Evolutionary conservation across 257 asterid genomes (phyloP).

Genomic region (Craterostigma plantagineum): DNA sequence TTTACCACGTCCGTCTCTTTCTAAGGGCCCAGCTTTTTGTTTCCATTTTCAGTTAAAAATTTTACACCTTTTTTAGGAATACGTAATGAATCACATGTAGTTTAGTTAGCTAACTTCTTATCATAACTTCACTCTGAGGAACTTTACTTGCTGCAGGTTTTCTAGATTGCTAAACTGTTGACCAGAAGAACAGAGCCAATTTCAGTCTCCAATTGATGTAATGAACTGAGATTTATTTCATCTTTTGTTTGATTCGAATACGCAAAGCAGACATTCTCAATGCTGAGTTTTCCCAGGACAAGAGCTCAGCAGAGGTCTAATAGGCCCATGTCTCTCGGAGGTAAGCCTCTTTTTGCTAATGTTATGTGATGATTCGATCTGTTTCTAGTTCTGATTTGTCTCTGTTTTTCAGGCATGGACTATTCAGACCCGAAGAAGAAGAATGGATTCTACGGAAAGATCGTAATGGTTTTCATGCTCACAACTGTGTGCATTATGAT

Average conservation of each 20-base stretch:
- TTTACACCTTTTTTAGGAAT: too few relatives aligned
- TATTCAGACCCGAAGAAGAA: constrained; percentile 70
- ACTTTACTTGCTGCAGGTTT: constrained; percentile 14
- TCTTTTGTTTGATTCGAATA: constrained; percentile 6
- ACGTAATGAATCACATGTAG: too few relatives aligned
- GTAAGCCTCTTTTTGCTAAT: constrained; percentile 11
- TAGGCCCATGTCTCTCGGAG: constrained; percentile 57
- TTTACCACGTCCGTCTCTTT: constrained; percentile 13
- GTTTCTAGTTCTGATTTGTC: not conserved
- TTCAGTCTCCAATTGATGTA: constrained; percentile 18
- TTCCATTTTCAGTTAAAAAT: not conserved
- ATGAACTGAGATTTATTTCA: constrained; percentile 6
- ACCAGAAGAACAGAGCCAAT: constrained; percentile 3
- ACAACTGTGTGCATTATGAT: constrained; percentile 46
- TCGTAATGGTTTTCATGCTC: constrained; percentile 30
- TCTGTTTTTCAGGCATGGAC: constrained; percentile 52
- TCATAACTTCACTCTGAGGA: constrained; percentile 2
- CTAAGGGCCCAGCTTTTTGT: constrained; percentile 16
- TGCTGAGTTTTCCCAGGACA: constrained; percentile 42
- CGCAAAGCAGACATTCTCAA: constrained; percentile 12
- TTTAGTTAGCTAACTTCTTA: too few relatives aligned
- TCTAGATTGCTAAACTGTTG: constrained; percentile 3
- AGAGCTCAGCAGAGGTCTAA: constrained; percentile 46
- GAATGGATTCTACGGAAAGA: constrained; percentile 20
- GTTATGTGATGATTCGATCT: not conserved